These are phyloP conservation scores for Elongisporangium senticosum DNA, from an alignment of 352 stramenopile species.

Conservation along the genomic window DNA sequence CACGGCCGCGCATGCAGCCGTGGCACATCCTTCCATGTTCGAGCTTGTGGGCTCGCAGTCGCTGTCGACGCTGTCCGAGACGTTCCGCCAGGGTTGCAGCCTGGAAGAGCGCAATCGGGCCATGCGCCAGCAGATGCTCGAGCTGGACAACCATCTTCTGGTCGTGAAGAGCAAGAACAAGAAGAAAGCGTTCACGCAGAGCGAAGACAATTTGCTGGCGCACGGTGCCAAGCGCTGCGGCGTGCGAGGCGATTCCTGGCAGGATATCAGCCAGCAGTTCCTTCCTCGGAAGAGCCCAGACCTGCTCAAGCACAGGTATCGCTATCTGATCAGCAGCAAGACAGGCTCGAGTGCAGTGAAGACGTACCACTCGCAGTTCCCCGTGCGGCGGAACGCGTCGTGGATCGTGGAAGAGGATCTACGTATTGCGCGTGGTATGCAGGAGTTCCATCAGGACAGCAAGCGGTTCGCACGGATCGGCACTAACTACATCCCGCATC, in stretches of 20 bases:
- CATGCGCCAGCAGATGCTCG: slow-evolving; percentile 56
- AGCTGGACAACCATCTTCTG: slow-evolving; percentile 71
- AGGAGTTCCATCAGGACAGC: slow-evolving; percentile 60
- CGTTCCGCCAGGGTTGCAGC: slow-evolving; percentile 36
- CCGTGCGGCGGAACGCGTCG: slow-evolving; percentile 24
- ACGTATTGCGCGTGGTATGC: slow-evolving; percentile 58
- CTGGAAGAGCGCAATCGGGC: slow-evolving; percentile 42
- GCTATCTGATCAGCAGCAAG: slow-evolving; percentile 62
- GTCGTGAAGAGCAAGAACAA: slow-evolving; percentile 32
- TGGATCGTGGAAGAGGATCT: slow-evolving; percentile 83
- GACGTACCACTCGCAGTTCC: slow-evolving; percentile 37
- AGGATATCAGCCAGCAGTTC: slow-evolving; percentile 56
- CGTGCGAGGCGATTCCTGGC: slow-evolving; percentile 40
- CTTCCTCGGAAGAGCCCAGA: slow-evolving; percentile 48
- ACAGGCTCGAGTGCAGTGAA: slow-evolving; percentile 57
- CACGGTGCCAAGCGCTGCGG: slow-evolving; percentile 67
- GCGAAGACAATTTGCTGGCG: slow-evolving; percentile 62
- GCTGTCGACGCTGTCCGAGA: slow-evolving; percentile 41
- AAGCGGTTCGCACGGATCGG: slow-evolving; percentile 55
- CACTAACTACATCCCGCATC: slow-evolving; percentile 60
- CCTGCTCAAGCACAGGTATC: slow-evolving; percentile 57
- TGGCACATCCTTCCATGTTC: slow-evolving; percentile 84
- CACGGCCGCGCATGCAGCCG: slow-evolving; percentile 67
- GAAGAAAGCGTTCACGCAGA: slow-evolving; percentile 44
- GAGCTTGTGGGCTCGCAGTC: slow-evolving; percentile 68